phyloP scores from a whole-genome alignment of 495 filamentous ascomycete genomes.

The Trichoderma reesei region DNA sequence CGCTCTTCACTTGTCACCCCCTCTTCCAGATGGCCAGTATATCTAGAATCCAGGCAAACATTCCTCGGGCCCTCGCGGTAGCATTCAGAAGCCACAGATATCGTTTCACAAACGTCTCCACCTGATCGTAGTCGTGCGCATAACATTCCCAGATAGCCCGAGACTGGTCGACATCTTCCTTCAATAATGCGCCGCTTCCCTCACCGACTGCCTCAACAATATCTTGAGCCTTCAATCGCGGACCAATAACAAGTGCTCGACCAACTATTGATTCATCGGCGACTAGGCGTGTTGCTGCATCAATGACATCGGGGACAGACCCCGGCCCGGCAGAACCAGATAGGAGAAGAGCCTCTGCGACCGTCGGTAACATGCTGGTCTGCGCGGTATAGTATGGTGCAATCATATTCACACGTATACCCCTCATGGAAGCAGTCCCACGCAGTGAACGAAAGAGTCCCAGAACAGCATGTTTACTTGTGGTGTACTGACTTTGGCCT shows the following conservation, averaged over 20 bases:
- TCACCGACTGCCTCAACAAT: constrained; percentile 23
- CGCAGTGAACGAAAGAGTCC: constrained; percentile 52
- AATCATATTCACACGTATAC: constrained; percentile 51
- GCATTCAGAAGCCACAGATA: constrained; percentile 40
- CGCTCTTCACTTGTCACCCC: background rate
- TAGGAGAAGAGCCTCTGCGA: constrained; percentile 33
- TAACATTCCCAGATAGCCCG: constrained; percentile 44
- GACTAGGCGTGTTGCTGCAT: constrained; percentile 27
- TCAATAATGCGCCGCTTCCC: constrained; percentile 20
- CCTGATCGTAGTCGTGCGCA: constrained; percentile 47
- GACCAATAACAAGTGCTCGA: constrained; percentile 45
- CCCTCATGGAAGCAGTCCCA: constrained; percentile 31
- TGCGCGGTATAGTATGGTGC: constrained; percentile 55
- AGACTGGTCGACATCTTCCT: constrained; percentile 9
- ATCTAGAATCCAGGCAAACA: constrained; percentile 39
- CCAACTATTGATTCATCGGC: constrained; percentile 43
- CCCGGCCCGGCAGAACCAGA: constrained; percentile 41
- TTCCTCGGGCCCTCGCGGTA: constrained; percentile 35
- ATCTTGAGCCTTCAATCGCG: constrained; percentile 32
- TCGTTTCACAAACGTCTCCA: constrained; percentile 39
- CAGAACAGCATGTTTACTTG: constrained; percentile 54
- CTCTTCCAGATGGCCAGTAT: constrained; percentile 20
- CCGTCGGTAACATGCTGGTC: constrained; percentile 42
- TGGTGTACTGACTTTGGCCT: constrained; percentile 43
- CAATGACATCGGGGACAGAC: constrained; percentile 40